Evolutionary conservation across 1,284 basidiomycete species (phyloP).

Genomic region (Takashimella tepidaria): DNA sequence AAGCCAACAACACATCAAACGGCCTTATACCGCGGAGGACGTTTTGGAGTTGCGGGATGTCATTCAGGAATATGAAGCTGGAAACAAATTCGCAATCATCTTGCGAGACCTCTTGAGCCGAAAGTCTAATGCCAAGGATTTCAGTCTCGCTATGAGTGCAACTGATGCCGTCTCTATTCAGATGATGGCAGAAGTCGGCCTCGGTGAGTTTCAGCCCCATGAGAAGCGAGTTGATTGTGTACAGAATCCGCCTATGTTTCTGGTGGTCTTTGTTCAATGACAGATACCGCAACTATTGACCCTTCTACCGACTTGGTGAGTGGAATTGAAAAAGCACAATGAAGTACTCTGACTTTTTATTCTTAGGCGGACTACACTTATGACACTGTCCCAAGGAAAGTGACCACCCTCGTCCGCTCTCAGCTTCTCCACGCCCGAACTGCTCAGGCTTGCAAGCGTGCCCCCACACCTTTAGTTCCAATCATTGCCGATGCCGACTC

Average conservation of each 20-base stretch:
- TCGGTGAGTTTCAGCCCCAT: slow-evolving; percentile 11
- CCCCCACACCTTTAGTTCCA: slow-evolving; percentile 10
- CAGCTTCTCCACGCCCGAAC: slow-evolving; percentile 16
- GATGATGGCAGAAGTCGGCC: slow-evolving; percentile 14
- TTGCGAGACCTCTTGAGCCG: slow-evolving; percentile 8
- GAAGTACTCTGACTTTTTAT: background rate
- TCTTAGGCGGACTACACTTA: slow-evolving; percentile 14
- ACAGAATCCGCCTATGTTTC: slow-evolving; percentile 9
- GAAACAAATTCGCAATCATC: slow-evolving; percentile 12
- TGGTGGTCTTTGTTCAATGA: slow-evolving; percentile 4
- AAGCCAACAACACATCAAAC: slow-evolving; percentile 12
- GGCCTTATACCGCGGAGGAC: slow-evolving; percentile 19
- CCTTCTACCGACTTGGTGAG: slow-evolving; percentile 9
- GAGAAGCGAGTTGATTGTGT: background rate
- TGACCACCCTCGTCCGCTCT: slow-evolving; percentile 12
- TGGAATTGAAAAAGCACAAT: too few relatives aligned
- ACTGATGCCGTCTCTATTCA: slow-evolving; percentile 8
- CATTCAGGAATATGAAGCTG: slow-evolving; percentile 14
- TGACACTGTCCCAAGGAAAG: slow-evolving; percentile 15
- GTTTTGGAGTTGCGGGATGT: slow-evolving; percentile 17
- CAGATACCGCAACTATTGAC: slow-evolving; percentile 6
- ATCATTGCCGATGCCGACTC: slow-evolving; percentile 26
- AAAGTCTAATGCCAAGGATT: slow-evolving; percentile 4
- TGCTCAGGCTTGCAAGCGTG: background rate
- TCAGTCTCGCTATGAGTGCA: slow-evolving; percentile 7